Conservation (phyloP, 768 basidiomycete species). For the Russula griseocarnosa region DNA sequence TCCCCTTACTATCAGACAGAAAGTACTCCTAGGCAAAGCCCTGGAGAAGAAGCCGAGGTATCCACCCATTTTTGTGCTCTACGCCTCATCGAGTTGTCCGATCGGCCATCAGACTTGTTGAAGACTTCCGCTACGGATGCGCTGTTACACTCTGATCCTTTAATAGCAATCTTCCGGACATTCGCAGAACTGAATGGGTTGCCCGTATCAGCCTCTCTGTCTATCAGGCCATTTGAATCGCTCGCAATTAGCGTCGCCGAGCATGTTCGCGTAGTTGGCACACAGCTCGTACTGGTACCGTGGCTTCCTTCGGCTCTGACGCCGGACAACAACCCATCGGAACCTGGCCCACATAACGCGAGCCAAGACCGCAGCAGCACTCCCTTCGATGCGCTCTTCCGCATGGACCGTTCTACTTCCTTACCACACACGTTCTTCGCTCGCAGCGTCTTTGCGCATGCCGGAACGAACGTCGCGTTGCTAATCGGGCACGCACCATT, state of each 20-base stretch:
- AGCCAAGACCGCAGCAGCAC: slow-evolving; percentile 35
- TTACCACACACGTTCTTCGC: slow-evolving; percentile 78
- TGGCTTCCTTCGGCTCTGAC: slow-evolving; percentile 54
- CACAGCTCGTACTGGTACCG: slow-evolving; percentile 78
- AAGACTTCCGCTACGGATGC: slow-evolving; percentile 61
- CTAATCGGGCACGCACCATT: slow-evolving; percentile 64
- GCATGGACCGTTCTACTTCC: slow-evolving; percentile 44
- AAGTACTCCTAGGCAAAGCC: background rate
- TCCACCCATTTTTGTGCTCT: slow-evolving; percentile 45
- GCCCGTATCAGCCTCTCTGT: slow-evolving; percentile 57
- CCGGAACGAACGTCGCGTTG: slow-evolving; percentile 72
- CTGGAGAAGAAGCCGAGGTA: background rate
- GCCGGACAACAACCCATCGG: slow-evolving; percentile 3
- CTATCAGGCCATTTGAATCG: slow-evolving; percentile 74
- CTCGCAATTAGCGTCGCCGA: slow-evolving; percentile 66
- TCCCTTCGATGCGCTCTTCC: slow-evolving; percentile 75
- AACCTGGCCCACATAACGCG: slow-evolving; percentile 17
- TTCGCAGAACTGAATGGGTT: slow-evolving; percentile 72
- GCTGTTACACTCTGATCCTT: slow-evolving; percentile 65
- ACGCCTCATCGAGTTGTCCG: slow-evolving; percentile 78
- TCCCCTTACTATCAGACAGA: slow-evolving; percentile 23
- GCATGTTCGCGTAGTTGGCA: slow-evolving; percentile 53
- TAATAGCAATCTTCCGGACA: slow-evolving; percentile 70
- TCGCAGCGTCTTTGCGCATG: slow-evolving; percentile 69
- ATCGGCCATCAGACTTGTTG: slow-evolving; percentile 63